Base-by-base conservation (phyloP, 805 yeast species). In the Danielia oregonensis region DNA sequence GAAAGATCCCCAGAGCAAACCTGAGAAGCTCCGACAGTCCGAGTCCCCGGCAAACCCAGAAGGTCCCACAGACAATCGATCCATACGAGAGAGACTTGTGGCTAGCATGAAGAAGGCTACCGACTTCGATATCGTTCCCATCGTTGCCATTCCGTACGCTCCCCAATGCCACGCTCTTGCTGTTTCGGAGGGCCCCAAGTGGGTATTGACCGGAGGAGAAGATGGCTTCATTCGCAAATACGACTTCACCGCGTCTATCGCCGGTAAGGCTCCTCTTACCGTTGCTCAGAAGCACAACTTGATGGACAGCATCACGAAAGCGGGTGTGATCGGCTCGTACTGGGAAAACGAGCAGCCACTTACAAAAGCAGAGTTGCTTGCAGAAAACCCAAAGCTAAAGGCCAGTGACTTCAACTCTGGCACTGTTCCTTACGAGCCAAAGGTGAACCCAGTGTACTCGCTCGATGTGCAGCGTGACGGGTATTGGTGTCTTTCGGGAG, bases 321-420 rank as follows among this genome's bases (percentile, higher is more conserved):
- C 88, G 0, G 98, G 97, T 5, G 81, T 86, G 4, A 61, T 89
- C 4, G 54, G 73, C 11, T 82, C 93, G 0, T 91, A 87, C 63
- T 93, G 97, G 96, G 97, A 91, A 53, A 93, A 93, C 58, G 97
- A 93, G 61, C 86, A 88, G 50, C 97, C 97, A 0, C 65, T 77
- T 37, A 60, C 68, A 21, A 65, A 65, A 42, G 52, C 70, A 38
- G 67, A 68, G 39, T 52, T 48, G 29, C 54, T 43, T 57, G 72
- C 65, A 17, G 27, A 46, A 15, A 64, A 66, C 44, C 66, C 70
- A 5, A 66, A 65, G 37, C 37, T 66, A 27, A 63, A 63, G 31
- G 49, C 42, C 5, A 51, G 55, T 32, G 68, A 65, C 42, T 65
- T 65, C 34, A 36, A 48, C 14, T 42, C 60, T 4, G 73, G 71